Evolutionary conservation across 345 rosid species (phyloP).

Genomic region (Crucihimalaya himalaica): DNA sequence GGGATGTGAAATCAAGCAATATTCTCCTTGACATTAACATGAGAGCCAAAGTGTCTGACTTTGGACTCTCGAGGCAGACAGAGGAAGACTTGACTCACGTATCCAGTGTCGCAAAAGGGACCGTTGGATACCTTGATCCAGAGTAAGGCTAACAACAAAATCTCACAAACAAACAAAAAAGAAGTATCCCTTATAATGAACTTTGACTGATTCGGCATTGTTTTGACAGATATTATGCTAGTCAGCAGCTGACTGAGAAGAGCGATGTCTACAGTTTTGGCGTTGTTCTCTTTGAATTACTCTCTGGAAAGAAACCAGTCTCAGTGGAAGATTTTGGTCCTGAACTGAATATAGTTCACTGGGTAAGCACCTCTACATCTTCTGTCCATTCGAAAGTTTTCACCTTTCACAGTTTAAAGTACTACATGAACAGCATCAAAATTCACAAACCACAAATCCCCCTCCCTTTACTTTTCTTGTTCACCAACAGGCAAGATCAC

Average conservation of each 20-base stretch:
- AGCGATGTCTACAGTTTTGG: slow-evolving; percentile 99
- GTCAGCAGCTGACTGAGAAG: slow-evolving; percentile 88
- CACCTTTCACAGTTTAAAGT: slow-evolving; percentile 5
- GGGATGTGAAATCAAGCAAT: slow-evolving; percentile 96
- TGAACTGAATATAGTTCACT: slow-evolving; percentile 84
- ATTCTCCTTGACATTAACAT: slow-evolving; percentile 86
- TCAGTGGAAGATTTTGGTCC: slow-evolving; percentile 84
- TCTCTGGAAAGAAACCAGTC: slow-evolving; percentile 89
- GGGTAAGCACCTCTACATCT: slow-evolving; percentile 54
- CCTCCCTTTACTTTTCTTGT: slow-evolving; percentile 7
- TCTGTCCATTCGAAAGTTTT: neutral
- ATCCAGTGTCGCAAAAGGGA: slow-evolving; percentile 92
- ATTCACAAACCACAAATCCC: neutral
- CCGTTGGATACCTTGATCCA: slow-evolving; percentile 96
- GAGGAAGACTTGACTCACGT: slow-evolving; percentile 90
- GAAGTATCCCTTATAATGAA: neutral
- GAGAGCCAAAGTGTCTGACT: slow-evolving; percentile 98
- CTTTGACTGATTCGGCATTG: neutral
- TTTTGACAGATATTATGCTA: slow-evolving; percentile 77
- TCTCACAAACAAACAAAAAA: neutral
- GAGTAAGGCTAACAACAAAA: slow-evolving; percentile 56
- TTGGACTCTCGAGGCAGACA: slow-evolving; percentile 95
- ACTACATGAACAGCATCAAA: neutral
- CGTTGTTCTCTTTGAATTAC: slow-evolving; percentile 88
- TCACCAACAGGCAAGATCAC: slow-evolving; percentile 67